Evolutionary conservation across 805 yeast species (phyloP).

Genomic region (Zygosaccharomyces siamensis): DNA sequence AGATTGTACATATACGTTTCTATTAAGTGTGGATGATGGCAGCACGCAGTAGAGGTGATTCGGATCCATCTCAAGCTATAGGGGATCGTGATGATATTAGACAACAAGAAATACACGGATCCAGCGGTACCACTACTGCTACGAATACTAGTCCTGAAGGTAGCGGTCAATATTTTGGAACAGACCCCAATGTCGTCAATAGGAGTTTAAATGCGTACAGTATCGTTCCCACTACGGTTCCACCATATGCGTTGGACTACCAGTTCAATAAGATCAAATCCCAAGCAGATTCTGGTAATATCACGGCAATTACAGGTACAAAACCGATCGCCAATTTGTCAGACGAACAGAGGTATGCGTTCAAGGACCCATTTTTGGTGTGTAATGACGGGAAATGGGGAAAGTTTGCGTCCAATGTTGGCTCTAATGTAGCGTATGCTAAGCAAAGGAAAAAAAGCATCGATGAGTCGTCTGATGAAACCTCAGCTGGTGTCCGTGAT

Average conservation of each 20-base stretch:
- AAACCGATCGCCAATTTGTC: neutral
- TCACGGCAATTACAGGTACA: neutral
- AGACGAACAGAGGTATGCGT: conserved; percentile 6
- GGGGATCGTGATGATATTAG: neutral
- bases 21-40: neutral
- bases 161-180: neutral
- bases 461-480: conserved; percentile 3
- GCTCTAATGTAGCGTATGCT: conserved; percentile 29
- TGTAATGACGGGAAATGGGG: conserved; percentile 47
- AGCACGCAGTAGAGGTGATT: neutral
- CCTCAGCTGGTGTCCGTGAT: conserved; percentile 6
- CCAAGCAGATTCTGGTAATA: conserved; percentile 22
- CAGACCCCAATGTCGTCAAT: neutral
- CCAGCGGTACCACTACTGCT: neutral
- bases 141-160: neutral
- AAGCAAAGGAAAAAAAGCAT: conserved; percentile 8
- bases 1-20: neutral
- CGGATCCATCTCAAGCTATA: neutral
- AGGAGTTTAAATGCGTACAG: conserved; percentile 32
- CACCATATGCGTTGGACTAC: conserved; percentile 61
- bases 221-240: conserved; percentile 44
- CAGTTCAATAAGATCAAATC: conserved; percentile 23
- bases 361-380: conserved; percentile 35
- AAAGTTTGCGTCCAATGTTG: conserved; percentile 40
- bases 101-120: neutral